Conservation (phyloP, 2,329 filamentous ascomycete genomes). For the Cryphonectria parasitica region DNA sequence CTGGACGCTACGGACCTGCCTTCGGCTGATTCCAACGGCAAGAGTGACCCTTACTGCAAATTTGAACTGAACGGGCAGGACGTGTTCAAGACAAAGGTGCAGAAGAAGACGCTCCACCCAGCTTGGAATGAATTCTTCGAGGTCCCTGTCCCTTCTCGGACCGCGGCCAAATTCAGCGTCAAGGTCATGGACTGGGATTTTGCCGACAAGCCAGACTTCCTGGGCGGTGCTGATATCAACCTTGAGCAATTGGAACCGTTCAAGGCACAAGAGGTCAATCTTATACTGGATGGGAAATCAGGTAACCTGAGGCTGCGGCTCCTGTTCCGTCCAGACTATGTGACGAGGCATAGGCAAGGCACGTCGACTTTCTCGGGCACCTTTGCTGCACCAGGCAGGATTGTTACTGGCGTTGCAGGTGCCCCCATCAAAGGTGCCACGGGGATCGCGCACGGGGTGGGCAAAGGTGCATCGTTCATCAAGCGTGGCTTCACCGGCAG, state of each 20-base stretch:
- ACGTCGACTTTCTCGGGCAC: slow-evolving; percentile 92
- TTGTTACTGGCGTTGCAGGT: slow-evolving; percentile 79
- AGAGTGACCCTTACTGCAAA: slow-evolving; percentile 95
- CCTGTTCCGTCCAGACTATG: slow-evolving; percentile 91
- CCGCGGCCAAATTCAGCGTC: slow-evolving; percentile 79
- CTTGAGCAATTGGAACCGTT: slow-evolving; percentile 85
- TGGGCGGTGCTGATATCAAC: slow-evolving; percentile 78
- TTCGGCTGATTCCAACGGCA: slow-evolving; percentile 92
- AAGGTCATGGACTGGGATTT: slow-evolving; percentile 97
- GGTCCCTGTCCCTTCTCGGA: slow-evolving; percentile 78
- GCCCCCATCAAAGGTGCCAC: slow-evolving; percentile 92
- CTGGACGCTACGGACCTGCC: slow-evolving; percentile 87
- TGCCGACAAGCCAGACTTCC: slow-evolving; percentile 87
- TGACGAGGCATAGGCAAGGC: slow-evolving; percentile 83
- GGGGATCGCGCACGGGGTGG: slow-evolving; percentile 74
- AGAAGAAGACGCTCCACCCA: slow-evolving; percentile 96
- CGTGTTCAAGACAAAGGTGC: slow-evolving; percentile 91
- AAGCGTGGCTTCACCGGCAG: slow-evolving; percentile 79
- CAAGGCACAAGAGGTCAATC: slow-evolving; percentile 72
- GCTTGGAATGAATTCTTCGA: slow-evolving; percentile 98
- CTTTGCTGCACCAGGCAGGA: slow-evolving; percentile 83
- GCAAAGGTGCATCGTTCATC: slow-evolving; percentile 89
- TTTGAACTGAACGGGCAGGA: slow-evolving; percentile 89
- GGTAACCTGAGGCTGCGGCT: slow-evolving; percentile 81
- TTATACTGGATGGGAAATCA: slow-evolving; percentile 85